phyloP scores from a whole-genome alignment of 2,329 filamentous ascomycete genomes.

The Aspergillus calidoustus region DNA sequence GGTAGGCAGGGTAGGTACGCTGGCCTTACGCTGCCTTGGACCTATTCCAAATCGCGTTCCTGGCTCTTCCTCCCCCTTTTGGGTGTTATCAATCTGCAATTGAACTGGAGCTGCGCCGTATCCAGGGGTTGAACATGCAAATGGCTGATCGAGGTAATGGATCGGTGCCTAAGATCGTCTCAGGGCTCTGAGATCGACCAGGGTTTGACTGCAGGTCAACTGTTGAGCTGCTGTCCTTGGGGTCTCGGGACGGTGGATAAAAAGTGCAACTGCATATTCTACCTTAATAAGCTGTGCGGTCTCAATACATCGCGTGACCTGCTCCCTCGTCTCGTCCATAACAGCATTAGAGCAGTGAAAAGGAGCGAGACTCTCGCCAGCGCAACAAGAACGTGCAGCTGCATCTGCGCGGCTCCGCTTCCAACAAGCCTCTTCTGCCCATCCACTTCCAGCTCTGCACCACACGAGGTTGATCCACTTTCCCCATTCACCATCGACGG shows the following conservation, averaged over 20 bases:
- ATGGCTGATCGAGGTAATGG: not conserved
- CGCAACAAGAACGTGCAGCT: not conserved
- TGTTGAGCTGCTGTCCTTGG: not conserved
- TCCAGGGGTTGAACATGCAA: not conserved
- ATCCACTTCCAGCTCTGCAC: not conserved
- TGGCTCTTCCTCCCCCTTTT: not conserved
- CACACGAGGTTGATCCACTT: not conserved
- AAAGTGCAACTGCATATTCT: not conserved
- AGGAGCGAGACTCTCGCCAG: not conserved
- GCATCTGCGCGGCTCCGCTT: not conserved
- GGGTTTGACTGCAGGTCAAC: constrained; percentile 3
- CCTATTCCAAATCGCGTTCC: constrained; percentile 4
- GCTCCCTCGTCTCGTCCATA: not conserved
- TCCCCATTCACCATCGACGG: not conserved
- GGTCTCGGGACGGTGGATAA: not conserved
- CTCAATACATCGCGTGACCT: not conserved
- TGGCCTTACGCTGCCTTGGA: not conserved
- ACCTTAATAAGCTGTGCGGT: not conserved
- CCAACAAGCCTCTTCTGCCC: not conserved
- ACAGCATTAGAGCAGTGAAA: not conserved
- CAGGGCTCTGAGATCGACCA: not conserved
- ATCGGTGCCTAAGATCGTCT: constrained; percentile 4
- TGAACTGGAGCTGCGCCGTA: constrained; percentile 3
- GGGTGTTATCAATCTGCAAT: not conserved
- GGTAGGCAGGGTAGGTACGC: not conserved